phyloP scores from a whole-genome alignment of 768 basidiomycete genomes.

The Russula sp. region DNA sequence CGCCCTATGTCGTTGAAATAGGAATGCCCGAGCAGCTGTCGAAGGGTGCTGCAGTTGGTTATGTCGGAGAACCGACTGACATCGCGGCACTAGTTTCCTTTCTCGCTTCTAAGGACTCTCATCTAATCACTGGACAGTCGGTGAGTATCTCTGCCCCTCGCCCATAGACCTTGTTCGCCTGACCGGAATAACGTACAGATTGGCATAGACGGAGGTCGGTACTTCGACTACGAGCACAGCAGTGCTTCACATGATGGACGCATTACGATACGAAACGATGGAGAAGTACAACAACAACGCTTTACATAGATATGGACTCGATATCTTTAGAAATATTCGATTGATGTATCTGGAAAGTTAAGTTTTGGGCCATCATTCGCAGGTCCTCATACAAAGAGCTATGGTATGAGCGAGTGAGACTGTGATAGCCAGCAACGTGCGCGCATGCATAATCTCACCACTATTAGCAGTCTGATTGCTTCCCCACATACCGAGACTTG shows the following conservation, averaged over 20 bases:
- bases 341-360: too few species aligned
- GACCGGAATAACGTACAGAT: conserved; percentile 6
- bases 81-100: conserved; percentile 30
- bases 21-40: conserved; percentile 4
- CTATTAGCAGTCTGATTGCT: neutral
- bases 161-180: neutral
- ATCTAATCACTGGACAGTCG: conserved; percentile 27
- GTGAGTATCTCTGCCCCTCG: conserved; percentile 8
- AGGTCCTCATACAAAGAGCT: too few species aligned
- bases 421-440: too few species aligned
- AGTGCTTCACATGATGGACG: neutral
- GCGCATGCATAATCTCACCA: neutral
- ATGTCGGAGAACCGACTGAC: conserved; percentile 23
- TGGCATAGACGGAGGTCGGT: conserved; percentile 17
- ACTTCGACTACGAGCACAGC: conserved; percentile 4
- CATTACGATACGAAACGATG: neutral
- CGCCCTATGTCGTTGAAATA: neutral
- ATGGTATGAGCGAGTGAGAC: too few species aligned
- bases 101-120: conserved; percentile 28
- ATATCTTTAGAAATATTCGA: too few species aligned
- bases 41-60: conserved; percentile 20
- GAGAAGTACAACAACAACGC: neutral
- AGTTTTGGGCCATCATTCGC: too few species aligned
- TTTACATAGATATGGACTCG: neutral
- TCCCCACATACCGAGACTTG: neutral